Evolutionary conservation across 1,284 basidiomycete genomes (phyloP).

Genomic region (Chondrostereum purpureum): DNA sequence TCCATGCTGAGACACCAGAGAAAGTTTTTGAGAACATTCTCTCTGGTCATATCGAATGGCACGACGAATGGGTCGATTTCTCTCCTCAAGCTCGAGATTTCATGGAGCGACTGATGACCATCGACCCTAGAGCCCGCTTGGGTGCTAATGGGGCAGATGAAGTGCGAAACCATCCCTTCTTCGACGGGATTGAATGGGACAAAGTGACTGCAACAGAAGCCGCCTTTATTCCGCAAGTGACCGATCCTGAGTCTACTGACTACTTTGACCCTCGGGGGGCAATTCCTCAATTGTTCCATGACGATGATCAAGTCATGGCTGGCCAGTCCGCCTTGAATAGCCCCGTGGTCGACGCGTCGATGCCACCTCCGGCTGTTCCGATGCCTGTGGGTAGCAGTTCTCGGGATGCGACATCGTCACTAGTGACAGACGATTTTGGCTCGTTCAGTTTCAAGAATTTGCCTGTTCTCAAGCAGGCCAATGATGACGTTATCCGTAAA

Average conservation of each 20-base stretch:
- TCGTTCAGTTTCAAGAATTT: constrained; percentile 98
- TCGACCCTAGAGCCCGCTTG: constrained; percentile 76
- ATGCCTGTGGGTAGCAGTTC: constrained; percentile 38
- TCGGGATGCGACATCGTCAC: constrained; percentile 41
- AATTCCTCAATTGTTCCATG: constrained; percentile 82
- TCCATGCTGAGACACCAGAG: constrained; percentile 95
- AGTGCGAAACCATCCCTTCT: constrained; percentile 90
- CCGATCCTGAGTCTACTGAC: constrained; percentile 96
- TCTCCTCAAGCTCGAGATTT: constrained; percentile 87
- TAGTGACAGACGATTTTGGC: constrained; percentile 86
- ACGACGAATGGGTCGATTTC: constrained; percentile 87
- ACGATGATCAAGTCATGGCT: constrained; percentile 63
- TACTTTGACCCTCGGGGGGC: constrained; percentile 98
- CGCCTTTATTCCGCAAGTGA: constrained; percentile 92
- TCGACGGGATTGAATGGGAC: constrained; percentile 89
- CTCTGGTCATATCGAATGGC: constrained; percentile 94
- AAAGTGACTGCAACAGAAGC: constrained; percentile 84
- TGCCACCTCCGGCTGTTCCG: constrained; percentile 39
- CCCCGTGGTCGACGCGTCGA: constrained; percentile 30
- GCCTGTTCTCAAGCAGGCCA: constrained; percentile 94
- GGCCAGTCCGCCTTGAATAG: constrained; percentile 42
- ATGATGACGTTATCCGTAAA: constrained; percentile 97
- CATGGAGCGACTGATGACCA: constrained; percentile 83
- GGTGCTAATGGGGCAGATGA: constrained; percentile 88
- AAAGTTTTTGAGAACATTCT: constrained; percentile 99